Conservation (phyloP, 2,329 filamentous ascomycete species). For the Coniochaeta pulveracea region DNA sequence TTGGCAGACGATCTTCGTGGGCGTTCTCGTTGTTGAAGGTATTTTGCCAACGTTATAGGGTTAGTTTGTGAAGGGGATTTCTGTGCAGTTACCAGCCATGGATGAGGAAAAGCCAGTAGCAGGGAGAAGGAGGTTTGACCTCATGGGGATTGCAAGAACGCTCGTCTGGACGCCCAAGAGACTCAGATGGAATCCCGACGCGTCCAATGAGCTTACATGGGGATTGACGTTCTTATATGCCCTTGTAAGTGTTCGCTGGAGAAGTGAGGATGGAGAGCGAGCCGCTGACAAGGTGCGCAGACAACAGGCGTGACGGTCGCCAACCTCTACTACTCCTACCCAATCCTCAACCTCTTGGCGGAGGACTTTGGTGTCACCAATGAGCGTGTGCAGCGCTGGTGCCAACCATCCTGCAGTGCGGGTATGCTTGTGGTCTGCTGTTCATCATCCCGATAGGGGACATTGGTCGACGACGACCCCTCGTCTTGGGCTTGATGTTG, state of each 20-base stretch:
- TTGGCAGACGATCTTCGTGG: too few species aligned
- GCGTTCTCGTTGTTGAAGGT: too few species aligned
- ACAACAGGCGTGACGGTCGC: slow-evolving; percentile 46
- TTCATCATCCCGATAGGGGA: slow-evolving; percentile 67
- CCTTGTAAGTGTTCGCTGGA: neutral
- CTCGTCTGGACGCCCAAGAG: slow-evolving; percentile 1
- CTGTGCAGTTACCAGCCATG: too few species aligned
- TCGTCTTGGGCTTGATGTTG: slow-evolving; percentile 53
- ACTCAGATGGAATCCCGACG: neutral
- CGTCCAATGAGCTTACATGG: neutral
- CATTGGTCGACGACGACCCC: slow-evolving; percentile 48
- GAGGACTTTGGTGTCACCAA: slow-evolving; percentile 55
- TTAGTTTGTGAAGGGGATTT: too few species aligned
- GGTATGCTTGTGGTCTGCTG: slow-evolving; percentile 62
- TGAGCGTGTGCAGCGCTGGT: slow-evolving; percentile 48
- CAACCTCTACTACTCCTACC: slow-evolving; percentile 69
- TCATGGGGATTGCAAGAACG: too few species aligned
- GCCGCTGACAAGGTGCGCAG: neutral
- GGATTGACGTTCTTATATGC: neutral
- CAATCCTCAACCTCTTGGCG: slow-evolving; percentile 62
- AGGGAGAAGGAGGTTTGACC: too few species aligned
- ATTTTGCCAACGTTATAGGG: too few species aligned
- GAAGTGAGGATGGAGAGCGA: neutral
- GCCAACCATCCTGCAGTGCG: slow-evolving; percentile 63
- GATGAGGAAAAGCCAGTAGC: too few species aligned